Evolutionary conservation across 257 asterid genomes (phyloP).

Genomic region (Marsdenia floribunda): DNA sequence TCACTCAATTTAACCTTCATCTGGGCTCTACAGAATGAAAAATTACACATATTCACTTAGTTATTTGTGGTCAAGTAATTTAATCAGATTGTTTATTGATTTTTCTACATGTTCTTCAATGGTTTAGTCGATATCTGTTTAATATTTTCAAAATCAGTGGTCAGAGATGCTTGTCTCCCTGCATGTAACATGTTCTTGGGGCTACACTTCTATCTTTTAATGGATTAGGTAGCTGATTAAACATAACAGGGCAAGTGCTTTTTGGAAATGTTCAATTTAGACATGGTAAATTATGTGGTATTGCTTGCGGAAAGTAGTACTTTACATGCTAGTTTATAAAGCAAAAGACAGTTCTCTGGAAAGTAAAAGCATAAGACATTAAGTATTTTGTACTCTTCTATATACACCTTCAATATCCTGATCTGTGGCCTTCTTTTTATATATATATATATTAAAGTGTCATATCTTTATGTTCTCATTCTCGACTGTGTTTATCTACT

Average conservation of each 20-base stretch:
- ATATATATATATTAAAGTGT: too few species aligned
- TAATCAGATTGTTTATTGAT: background rate
- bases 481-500: slow-evolving; percentile 20
- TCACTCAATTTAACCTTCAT: background rate
- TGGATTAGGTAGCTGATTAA: background rate
- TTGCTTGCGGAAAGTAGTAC: background rate
- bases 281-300: background rate
- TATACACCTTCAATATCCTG: background rate
- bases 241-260: background rate
- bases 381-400: too few species aligned
- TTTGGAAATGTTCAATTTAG: background rate
- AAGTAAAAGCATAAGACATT: background rate
- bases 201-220: background rate
- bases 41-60: background rate
- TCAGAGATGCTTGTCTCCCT: background rate
- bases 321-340: background rate
- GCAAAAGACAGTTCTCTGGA: background rate
- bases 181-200: background rate
- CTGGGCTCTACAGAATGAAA: background rate
- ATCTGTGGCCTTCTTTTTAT: background rate
- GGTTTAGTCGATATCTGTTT: background rate
- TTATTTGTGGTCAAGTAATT: background rate
- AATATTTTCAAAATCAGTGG: background rate
- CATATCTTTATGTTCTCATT: background rate
- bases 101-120: background rate